A percentile compares a stretch with the other conserved stretches of the same genome.
These are phyloP conservation scores for Erysimum cheiranthoides DNA, from an alignment of 345 rosid genomes.

Conservation along the genomic window DNA sequence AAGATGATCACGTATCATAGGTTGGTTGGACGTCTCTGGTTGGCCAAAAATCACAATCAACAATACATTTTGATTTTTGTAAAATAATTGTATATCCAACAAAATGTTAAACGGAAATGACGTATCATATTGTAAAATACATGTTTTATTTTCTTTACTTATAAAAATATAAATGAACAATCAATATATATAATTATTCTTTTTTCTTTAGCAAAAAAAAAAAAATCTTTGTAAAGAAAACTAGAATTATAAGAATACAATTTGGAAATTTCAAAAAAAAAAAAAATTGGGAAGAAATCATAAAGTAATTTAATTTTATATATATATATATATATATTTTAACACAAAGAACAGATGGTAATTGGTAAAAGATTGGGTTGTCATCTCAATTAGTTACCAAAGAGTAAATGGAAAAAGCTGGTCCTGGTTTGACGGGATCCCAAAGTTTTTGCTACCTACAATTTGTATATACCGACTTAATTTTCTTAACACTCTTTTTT, in stretches of 20 bases:
- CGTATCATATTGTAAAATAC: no score
- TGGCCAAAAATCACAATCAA: no score
- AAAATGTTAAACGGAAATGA: no score
- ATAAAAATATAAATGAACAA: no score
- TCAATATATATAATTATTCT: no score
- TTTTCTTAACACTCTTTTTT: background rate
- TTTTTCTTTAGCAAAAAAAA: no score
- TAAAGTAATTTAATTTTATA: background rate
- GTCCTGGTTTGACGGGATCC: slow-evolving; percentile 35
- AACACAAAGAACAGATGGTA: background rate
- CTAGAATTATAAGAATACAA: background rate
- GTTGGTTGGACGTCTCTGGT: no score
- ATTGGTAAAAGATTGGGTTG: slow-evolving; percentile 25
- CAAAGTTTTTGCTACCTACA: background rate
- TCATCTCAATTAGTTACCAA: slow-evolving; percentile 35
- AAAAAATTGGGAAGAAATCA: background rate
- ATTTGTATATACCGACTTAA: background rate
- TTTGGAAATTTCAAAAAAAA: no score
- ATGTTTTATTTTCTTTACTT: no score
- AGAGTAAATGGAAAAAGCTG: slow-evolving; percentile 33
- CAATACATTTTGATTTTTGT: no score
- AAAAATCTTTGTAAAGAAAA: background rate
- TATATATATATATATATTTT: background rate
- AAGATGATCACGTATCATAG: no score
- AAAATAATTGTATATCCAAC: no score